Conservation (phyloP, 345 rosid genomes). For the Erodium maritimum region DNA sequence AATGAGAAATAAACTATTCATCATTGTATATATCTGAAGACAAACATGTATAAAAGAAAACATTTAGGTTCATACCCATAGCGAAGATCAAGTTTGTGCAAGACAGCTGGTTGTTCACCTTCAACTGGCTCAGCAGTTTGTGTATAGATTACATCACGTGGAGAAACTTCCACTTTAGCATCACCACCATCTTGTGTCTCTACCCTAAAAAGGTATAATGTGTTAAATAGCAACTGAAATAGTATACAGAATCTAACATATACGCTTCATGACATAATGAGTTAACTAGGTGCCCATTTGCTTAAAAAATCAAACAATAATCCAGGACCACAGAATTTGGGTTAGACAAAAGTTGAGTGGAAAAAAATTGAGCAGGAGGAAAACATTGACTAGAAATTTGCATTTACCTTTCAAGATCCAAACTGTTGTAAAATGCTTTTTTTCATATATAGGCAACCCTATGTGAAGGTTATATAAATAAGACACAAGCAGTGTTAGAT, state of each 20-base stretch:
- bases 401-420: neutral
- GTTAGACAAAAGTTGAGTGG: neutral
- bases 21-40: neutral
- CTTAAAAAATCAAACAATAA: neutral
- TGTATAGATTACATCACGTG: conserved; percentile 76
- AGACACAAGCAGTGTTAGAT: neutral
- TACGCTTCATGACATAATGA: neutral
- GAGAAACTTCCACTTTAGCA: conserved; percentile 88
- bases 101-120: conserved; percentile 64
- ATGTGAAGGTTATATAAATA: neutral
- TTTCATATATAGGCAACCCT: neutral
- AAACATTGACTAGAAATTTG: neutral
- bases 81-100: conserved; percentile 94
- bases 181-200: conserved; percentile 99
- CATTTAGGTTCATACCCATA: conserved; percentile 54
- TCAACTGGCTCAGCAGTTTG: conserved; percentile 67
- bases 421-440: neutral
- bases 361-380: neutral
- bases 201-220: conserved; percentile 46
- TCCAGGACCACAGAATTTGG: neutral
- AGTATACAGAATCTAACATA: neutral
- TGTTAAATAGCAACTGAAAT: conserved; percentile 10
- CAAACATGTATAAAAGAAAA: neutral
- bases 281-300: neutral
- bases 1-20: neutral